These are phyloP conservation scores for Dittrichia graveolens DNA, from an alignment of 129 eudicot species.

Conservation along the genomic window DNA sequence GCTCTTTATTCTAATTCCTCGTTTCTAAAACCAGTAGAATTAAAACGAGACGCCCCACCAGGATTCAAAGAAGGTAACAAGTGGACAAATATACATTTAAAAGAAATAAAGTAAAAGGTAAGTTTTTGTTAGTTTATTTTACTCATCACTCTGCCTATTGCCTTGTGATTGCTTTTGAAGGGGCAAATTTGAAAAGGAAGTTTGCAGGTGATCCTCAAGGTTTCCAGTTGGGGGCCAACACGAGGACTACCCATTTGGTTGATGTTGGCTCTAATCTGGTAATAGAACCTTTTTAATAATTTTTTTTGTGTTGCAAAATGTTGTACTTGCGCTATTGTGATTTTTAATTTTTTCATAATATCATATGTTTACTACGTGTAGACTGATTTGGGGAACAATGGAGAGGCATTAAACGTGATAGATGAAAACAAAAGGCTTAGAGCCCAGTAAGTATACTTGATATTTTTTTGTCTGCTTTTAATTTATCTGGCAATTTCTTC, in stretches of 20 bases:
- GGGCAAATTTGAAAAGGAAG: constrained; percentile 46
- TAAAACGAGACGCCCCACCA: constrained; percentile 17
- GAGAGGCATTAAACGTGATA: constrained; percentile 46
- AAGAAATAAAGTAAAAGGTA: neutral
- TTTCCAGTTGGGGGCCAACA: constrained; percentile 6
- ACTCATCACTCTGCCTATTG: constrained; percentile 3
- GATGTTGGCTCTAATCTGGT: constrained; percentile 25
- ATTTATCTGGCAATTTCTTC: neutral
- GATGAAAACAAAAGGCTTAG: constrained; percentile 69
- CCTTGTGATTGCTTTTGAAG: constrained; percentile 22
- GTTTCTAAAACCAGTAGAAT: constrained; percentile 24
- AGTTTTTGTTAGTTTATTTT: neutral
- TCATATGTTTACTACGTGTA: constrained; percentile 36
- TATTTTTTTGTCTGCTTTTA: neutral
- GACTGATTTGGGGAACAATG: constrained; percentile 43
- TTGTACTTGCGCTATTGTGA: too few species aligned
- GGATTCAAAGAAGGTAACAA: constrained; percentile 41
- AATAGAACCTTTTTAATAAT: neutral
- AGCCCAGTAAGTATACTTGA: constrained; percentile 50
- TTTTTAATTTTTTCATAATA: neutral
- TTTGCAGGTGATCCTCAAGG: constrained; percentile 13
- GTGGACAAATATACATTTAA: neutral
- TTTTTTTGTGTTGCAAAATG: too few species aligned
- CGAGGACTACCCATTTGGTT: constrained; percentile 14
- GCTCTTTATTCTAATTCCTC: constrained; percentile 28